Base-by-base conservation (phyloP, 306 rosid species). In the Corylus americana region DNA sequence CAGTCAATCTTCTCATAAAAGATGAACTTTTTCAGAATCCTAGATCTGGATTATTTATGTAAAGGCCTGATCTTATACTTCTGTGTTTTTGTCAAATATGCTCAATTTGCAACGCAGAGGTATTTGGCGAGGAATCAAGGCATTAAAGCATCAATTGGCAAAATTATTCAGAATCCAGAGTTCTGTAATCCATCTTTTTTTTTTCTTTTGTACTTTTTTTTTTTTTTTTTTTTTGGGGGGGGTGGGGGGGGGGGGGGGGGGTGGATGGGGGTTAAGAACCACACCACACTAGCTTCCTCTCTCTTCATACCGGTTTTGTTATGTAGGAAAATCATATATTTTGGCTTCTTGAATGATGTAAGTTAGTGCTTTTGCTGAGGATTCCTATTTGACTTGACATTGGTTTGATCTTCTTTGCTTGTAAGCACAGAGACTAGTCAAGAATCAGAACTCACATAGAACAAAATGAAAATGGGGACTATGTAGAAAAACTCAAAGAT, bases 41-140 rank as follows among this genome's bases (percentile, higher is more conserved):
- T 12, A 27, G 58, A 54, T 80, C 37, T 71, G 8, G 57, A 20
- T 54, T 48, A 4, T 68, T 18, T 31, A 12, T 29, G 48, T 48
- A 17, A 4, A 18, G 13, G 44, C 55, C 70, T 44, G 18, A 29
- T 11, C n/a, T 55, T 44, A 55, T 50, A 22, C 70, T 20, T 25
- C 50, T 57, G 35, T n/a, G 1, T 73, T 48, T 77, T 73, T 55
- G 67, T 79, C 85, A 94, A 97, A 85, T 86, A 90, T 94, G 97
- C 87, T 97, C 98, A 61, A 87, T 94, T 74, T 94, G 97, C 97
- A 94, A 92, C 86, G 71, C 86, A 1, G 97, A 94, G 86, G 95
- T 94, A 68, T 94, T 92, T 49, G 91, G 90, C 16, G 92, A 87
- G 73, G 92, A 90, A 49, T 84, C 84, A n/a, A 86, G 71, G 71